Evolutionary conservation across 2,329 filamentous ascomycete genomes (phyloP).

Genomic region (Aspergillus pseudoviridinutans): DNA sequence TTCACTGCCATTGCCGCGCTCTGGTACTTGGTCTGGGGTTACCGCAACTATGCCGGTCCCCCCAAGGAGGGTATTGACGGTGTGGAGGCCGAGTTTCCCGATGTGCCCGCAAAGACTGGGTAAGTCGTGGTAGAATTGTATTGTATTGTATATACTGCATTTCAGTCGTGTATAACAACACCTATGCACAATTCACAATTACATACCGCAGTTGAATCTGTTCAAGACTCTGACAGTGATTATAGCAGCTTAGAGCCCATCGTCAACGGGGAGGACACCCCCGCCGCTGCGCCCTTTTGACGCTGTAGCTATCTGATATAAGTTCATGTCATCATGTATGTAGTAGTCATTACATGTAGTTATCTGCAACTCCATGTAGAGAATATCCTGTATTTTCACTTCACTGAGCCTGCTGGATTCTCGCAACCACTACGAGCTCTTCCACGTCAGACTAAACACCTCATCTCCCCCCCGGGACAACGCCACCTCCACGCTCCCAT

Average conservation of each 20-base stretch:
- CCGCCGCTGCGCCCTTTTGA: too few species aligned
- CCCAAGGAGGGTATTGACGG: constrained; percentile 22
- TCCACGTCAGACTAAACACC: neutral
- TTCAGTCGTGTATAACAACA: neutral
- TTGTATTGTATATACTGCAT: neutral
- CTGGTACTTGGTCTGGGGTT: constrained; percentile 69
- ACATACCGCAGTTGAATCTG: too few species aligned
- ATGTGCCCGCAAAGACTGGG: neutral
- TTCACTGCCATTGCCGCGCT: constrained; percentile 57
- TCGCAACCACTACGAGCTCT: neutral
- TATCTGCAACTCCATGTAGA: neutral
- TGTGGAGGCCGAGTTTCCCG: neutral
- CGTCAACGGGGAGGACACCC: neutral
- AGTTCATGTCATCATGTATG: neutral
- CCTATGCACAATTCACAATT: neutral
- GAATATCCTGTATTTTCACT: neutral
- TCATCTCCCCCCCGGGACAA: neutral
- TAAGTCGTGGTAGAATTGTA: neutral
- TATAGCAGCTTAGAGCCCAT: neutral
- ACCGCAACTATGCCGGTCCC: constrained; percentile 50
- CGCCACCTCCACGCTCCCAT: neutral
- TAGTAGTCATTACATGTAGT: neutral
- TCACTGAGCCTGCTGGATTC: neutral
- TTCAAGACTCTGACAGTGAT: neutral
- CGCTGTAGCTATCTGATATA: neutral